Percentiles rank a stretch among this genome's conserved stretches.
phyloP scores from a whole-genome alignment of 305 asterid genomes.

The Lippia alba region DNA sequence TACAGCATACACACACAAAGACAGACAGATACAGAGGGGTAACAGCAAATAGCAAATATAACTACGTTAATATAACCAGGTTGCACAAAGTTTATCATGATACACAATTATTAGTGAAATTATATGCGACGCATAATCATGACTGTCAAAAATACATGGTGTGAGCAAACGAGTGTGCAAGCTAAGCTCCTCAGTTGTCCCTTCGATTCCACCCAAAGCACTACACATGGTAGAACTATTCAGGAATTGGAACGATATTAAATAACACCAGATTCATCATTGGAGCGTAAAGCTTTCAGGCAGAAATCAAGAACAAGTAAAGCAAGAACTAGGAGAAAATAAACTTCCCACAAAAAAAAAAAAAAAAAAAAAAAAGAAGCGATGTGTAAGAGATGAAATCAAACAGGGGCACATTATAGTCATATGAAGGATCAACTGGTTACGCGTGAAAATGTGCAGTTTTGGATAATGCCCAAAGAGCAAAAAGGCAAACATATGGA shows the following conservation, averaged over 20 bases:
- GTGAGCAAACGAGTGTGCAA: neutral
- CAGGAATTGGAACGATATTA: slow-evolving; percentile 48
- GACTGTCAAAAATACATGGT: neutral
- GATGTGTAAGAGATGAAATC: too few species aligned
- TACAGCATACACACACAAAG: too few species aligned
- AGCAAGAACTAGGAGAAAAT: neutral
- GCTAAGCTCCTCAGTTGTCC: slow-evolving; percentile 51
- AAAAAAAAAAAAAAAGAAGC: too few species aligned
- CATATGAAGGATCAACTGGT: too few species aligned
- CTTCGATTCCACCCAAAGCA: slow-evolving; percentile 44
- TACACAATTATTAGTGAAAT: too few species aligned
- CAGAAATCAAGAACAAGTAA: neutral
- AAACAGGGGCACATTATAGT: too few species aligned
- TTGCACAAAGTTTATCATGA: neutral
- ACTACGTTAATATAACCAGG: neutral
- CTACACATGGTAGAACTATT: slow-evolving; percentile 34
- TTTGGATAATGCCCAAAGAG: neutral
- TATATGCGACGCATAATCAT: neutral
- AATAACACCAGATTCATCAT: slow-evolving; percentile 34
- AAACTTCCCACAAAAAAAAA: too few species aligned
- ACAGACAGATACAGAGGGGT: too few species aligned
- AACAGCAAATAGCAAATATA: too few species aligned
- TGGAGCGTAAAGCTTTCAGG: slow-evolving; percentile 31
- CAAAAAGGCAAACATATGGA: neutral
- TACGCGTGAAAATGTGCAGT: neutral